Evolutionary conservation across 2,329 filamentous ascomycete genomes (phyloP).

Genomic region (Penicillium brevicompactum): DNA sequence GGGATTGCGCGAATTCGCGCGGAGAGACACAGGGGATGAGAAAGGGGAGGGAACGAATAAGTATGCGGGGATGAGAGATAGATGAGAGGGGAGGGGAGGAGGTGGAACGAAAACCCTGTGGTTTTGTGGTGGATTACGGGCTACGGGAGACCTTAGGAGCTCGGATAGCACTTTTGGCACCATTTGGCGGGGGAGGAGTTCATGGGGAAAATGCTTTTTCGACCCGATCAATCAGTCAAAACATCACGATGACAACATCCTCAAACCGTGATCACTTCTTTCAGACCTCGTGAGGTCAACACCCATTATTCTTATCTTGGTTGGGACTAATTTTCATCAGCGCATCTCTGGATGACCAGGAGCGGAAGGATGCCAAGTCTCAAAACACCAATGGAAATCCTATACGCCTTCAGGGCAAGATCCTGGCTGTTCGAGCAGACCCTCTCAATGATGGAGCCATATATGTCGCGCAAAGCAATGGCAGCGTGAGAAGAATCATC

Average conservation of each 20-base stretch:
- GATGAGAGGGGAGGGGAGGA: conserved; percentile 26
- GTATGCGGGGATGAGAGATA: conserved; percentile 4
- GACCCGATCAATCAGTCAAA: neutral
- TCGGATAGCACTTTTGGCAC: conserved; percentile 30
- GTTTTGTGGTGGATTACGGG: conserved; percentile 34
- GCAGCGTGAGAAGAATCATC: conserved; percentile 71
- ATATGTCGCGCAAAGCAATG: conserved; percentile 86
- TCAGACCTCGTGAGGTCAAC: conserved; percentile 73
- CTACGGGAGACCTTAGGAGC: conserved; percentile 37
- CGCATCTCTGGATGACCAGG: conserved; percentile 52
- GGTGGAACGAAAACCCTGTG: conserved; percentile 31
- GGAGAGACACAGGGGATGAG: conserved; percentile 18
- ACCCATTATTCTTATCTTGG: conserved; percentile 4
- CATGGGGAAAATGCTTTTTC: conserved; percentile 12
- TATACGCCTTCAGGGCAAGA: conserved; percentile 79
- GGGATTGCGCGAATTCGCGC: conserved; percentile 32
- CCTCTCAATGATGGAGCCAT: conserved; percentile 64
- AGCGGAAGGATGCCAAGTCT: conserved; percentile 68
- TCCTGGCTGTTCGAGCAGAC: conserved; percentile 73
- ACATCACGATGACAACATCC: conserved; percentile 62
- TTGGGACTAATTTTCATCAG: conserved; percentile 32
- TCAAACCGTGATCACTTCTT: conserved; percentile 83
- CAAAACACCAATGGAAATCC: conserved; percentile 86
- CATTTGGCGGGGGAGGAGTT: conserved; percentile 13
- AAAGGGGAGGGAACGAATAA: conserved; percentile 25